Evolutionary conservation across 306 rosid genomes (phyloP).

Genomic region (Herpetospermum pedunculosum): DNA sequence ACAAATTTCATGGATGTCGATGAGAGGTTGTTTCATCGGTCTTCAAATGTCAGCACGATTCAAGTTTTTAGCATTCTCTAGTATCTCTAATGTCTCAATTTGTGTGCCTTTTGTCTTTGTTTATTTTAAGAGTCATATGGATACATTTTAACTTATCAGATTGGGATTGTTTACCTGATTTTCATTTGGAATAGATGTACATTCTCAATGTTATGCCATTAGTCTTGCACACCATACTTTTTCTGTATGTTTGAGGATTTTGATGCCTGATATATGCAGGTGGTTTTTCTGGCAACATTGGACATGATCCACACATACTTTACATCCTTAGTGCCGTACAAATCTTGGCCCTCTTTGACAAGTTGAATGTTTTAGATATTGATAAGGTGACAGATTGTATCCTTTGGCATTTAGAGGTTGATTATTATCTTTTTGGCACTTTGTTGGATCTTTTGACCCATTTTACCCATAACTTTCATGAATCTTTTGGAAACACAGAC

Average conservation of each 20-base stretch:
- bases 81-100: background rate
- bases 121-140: background rate
- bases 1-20: no score
- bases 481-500: background rate
- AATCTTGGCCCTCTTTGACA: conserved; percentile 64
- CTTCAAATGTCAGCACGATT: conserved; percentile 60
- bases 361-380: conserved; percentile 40
- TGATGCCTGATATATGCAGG: conserved; percentile 29
- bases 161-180: background rate
- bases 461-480: background rate
- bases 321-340: conserved; percentile 76
- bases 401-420: conserved; percentile 26
- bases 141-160: background rate
- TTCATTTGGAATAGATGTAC: background rate
- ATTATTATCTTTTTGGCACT: background rate
- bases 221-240: background rate
- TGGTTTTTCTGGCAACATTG: conserved; percentile 76
- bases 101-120: background rate
- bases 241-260: background rate
- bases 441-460: background rate
- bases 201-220: background rate
- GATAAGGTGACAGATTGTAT: conserved; percentile 76
- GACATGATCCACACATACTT: conserved; percentile 61
- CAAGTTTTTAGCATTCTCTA: conserved; percentile 38
- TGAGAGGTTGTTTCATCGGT: conserved; percentile 67